phyloP scores from a whole-genome alignment of 331 rosid genomes.

The Saraca asoca region DNA sequence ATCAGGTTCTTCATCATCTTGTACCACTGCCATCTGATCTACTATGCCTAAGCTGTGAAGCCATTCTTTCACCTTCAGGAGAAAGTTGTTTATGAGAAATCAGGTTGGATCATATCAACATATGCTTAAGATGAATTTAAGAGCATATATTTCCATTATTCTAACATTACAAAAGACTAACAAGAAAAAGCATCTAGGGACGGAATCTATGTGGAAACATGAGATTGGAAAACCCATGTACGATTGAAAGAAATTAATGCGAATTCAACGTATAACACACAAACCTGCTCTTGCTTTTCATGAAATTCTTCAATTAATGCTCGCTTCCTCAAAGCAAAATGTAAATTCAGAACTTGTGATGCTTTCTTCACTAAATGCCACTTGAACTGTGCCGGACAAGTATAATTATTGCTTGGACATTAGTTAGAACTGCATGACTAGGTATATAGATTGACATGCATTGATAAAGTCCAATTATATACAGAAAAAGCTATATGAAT shows the following conservation, averaged over 20 bases:
- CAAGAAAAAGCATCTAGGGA: conserved; percentile 14
- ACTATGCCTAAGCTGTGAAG: conserved; percentile 82
- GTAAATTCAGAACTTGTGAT: conserved; percentile 82
- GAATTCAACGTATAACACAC: conserved; percentile 26
- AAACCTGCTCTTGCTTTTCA: conserved; percentile 92
- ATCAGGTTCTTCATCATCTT: conserved; percentile 85
- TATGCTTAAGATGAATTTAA: conserved; percentile 26
- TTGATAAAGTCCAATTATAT: too few species aligned
- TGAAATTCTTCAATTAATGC: conserved; percentile 74
- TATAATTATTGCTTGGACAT: conserved; percentile 15
- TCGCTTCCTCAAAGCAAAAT: conserved; percentile 85
- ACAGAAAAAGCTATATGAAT: too few species aligned
- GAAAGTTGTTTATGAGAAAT: conserved; percentile 25
- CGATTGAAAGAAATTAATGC: background rate
- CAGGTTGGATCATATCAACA: conserved; percentile 24
- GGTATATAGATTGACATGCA: background rate
- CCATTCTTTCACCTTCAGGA: conserved; percentile 83
- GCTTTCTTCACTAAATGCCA: conserved; percentile 87
- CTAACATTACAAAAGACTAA: conserved; percentile 18
- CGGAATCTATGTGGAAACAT: conserved; percentile 4
- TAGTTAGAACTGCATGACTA: conserved; percentile 20
- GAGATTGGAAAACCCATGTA: conserved; percentile 1
- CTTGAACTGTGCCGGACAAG: conserved; percentile 60
- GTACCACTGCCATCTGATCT: conserved; percentile 69
- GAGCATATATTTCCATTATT: conserved; percentile 14